Percentiles rank a stretch among this genome's conserved stretches.
Evolutionary conservation across 202 grass and related monocot genomes (phyloP).

Genomic region (Zizania palustris): DNA sequence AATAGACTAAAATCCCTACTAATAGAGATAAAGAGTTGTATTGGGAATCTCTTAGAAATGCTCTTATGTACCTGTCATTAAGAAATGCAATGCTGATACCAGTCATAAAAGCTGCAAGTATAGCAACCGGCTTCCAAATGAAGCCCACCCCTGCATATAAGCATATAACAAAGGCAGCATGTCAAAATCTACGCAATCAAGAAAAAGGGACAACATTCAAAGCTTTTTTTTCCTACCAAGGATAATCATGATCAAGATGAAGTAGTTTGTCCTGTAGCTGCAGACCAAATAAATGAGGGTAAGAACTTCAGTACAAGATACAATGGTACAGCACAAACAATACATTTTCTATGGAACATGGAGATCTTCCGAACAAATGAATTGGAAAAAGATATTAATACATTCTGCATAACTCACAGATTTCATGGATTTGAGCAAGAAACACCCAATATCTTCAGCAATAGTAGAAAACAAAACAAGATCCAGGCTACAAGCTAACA

Average conservation of each 20-base stretch:
- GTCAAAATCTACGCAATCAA: constrained; percentile 27
- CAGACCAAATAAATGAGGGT: constrained; percentile 9
- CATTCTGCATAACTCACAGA: background rate
- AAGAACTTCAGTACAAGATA: constrained; percentile 14
- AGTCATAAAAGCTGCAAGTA: constrained; percentile 84
- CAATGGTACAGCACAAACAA: background rate
- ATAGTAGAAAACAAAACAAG: background rate
- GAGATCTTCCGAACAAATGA: background rate
- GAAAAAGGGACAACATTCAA: constrained; percentile 8
- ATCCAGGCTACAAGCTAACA: background rate
- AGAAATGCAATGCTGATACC: constrained; percentile 86
- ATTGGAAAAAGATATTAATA: background rate
- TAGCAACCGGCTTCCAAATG: constrained; percentile 82
- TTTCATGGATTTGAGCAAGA: background rate
- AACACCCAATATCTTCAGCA: background rate
- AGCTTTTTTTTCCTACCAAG: constrained; percentile 63
- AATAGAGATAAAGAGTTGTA: too few relatives aligned
- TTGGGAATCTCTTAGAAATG: too few relatives aligned
- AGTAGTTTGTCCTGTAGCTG: constrained; percentile 99
- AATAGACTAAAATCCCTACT: too few relatives aligned
- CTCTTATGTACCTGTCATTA: constrained; percentile 82
- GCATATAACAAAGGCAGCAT: constrained; percentile 28
- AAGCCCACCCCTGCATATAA: constrained; percentile 65
- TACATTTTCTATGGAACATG: background rate
- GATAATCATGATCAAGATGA: constrained; percentile 85